Conservation (phyloP, 495 filamentous ascomycete species). For the Aspergillus steynii region DNA sequence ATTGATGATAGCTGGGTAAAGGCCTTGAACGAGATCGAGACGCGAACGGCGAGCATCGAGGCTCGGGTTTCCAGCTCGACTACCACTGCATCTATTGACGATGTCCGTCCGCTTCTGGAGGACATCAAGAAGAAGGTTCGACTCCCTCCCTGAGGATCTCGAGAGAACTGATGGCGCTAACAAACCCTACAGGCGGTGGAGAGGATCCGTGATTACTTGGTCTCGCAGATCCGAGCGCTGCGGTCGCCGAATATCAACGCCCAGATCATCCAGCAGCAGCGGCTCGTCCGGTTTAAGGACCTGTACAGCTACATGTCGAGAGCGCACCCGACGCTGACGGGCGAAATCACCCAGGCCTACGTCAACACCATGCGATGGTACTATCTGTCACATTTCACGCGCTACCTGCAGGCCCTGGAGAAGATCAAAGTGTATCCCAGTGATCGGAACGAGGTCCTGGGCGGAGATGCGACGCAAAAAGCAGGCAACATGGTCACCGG, state of each 20-base stretch:
- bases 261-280: slow-evolving; percentile 90
- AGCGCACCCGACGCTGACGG: slow-evolving; percentile 74
- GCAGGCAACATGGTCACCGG: slow-evolving; percentile 34
- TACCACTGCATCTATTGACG: slow-evolving; percentile 72
- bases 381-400: slow-evolving; percentile 85
- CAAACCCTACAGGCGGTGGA: slow-evolving; percentile 60
- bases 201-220: slow-evolving; percentile 89
- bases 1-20: slow-evolving; percentile 91
- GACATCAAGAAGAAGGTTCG: slow-evolving; percentile 71
- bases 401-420: slow-evolving; percentile 79
- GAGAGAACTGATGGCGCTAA: background rate
- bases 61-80: slow-evolving; percentile 57
- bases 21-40: slow-evolving; percentile 81
- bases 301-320: slow-evolving; percentile 79
- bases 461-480: slow-evolving; percentile 67
- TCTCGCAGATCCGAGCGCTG: slow-evolving; percentile 88
- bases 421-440: slow-evolving; percentile 80
- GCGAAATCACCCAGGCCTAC: slow-evolving; percentile 90
- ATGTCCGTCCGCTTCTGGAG: slow-evolving; percentile 81
- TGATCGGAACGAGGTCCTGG: slow-evolving; percentile 83
- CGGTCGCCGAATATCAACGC: slow-evolving; percentile 94
- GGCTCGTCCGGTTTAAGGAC: slow-evolving; percentile 83
- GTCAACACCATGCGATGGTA: slow-evolving; percentile 99
- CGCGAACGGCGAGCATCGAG: slow-evolving; percentile 70
- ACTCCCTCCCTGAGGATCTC: background rate